These are phyloP conservation scores for Diaporthe humulicola DNA, from an alignment of 2,329 filamentous ascomycete genomes.

Conservation along the genomic window DNA sequence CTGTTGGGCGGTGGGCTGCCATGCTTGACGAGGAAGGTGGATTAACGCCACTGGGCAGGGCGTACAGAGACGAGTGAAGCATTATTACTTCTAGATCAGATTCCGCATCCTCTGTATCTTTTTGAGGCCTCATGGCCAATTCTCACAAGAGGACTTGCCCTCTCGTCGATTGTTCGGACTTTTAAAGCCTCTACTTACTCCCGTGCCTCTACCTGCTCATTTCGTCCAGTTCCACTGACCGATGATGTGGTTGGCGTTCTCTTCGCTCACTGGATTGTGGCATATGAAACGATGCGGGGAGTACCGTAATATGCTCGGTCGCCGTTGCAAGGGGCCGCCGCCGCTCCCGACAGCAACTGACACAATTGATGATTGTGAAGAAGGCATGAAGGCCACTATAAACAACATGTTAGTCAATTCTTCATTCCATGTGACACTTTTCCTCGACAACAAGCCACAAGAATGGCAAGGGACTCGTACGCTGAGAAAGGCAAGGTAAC, in stretches of 20 bases:
- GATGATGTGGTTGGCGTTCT: not conserved
- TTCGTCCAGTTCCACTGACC: not conserved
- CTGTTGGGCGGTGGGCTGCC: conserved; percentile 43
- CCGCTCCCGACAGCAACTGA: not conserved
- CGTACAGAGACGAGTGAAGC: conserved; percentile 41
- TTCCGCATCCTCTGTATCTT: not conserved
- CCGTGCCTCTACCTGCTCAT: not conserved
- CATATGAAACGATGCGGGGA: not conserved
- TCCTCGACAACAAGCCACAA: not conserved
- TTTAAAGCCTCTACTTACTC: too few relatives aligned
- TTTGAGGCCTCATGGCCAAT: too few relatives aligned
- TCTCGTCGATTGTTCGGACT: too few relatives aligned
- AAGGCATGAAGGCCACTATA: not conserved
- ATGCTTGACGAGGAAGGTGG: conserved; percentile 42
- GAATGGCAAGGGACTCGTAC: not conserved
- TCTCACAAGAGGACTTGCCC: too few relatives aligned
- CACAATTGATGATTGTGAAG: conserved; percentile 2
- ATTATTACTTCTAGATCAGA: too few relatives aligned
- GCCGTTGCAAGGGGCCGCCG: not conserved
- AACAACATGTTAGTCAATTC: not conserved
- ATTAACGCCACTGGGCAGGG: conserved; percentile 41
- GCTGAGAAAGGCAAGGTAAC: not conserved
- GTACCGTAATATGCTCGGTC: not conserved
- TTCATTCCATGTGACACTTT: not conserved
- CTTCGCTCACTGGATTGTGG: too few relatives aligned